These are phyloP conservation scores for Austroboletus novae-zelandiae DNA, from an alignment of 1,284 basidiomycete genomes.

Conservation along the genomic window DNA sequence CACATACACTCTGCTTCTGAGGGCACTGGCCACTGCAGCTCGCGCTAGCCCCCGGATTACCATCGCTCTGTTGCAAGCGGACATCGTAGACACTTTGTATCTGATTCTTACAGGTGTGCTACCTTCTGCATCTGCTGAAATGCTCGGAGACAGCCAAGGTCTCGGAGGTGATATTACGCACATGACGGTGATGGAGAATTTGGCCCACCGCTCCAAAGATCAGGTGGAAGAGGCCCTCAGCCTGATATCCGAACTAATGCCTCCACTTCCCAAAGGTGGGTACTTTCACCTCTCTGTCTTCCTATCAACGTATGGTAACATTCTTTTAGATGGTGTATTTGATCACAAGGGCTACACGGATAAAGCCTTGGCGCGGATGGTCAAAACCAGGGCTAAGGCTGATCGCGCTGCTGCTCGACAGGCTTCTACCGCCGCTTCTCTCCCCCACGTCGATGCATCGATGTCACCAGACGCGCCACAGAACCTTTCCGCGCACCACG, in stretches of 20 bases:
- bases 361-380: slow-evolving; percentile 71
- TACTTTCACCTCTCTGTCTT: slow-evolving; percentile 21
- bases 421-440: slow-evolving; percentile 31
- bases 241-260: slow-evolving; percentile 86
- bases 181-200: slow-evolving; percentile 96
- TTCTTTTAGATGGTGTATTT: slow-evolving; percentile 80
- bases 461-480: slow-evolving; percentile 22
- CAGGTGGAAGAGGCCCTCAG: slow-evolving; percentile 91
- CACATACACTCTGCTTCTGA: slow-evolving; percentile 87
- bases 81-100: slow-evolving; percentile 87
- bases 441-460: slow-evolving; percentile 29
- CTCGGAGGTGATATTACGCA: slow-evolving; percentile 85
- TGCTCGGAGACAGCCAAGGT: slow-evolving; percentile 67
- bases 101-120: slow-evolving; percentile 91
- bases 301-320: not conserved
- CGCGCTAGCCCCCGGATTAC: slow-evolving; percentile 86
- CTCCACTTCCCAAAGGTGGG: slow-evolving; percentile 86
- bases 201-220: slow-evolving; percentile 95
- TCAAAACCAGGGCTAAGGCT: slow-evolving; percentile 76
- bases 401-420: slow-evolving; percentile 69
- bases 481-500: slow-evolving; percentile 17
- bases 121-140: slow-evolving; percentile 61
- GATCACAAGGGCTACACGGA: slow-evolving; percentile 89
- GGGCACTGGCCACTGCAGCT: slow-evolving; percentile 82
- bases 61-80: slow-evolving; percentile 81